Percentiles rank a stretch among this genome's conserved stretches.
phyloP scores from a whole-genome alignment of 2,329 filamentous ascomycete genomes.

The Spiromastix sp. region DNA sequence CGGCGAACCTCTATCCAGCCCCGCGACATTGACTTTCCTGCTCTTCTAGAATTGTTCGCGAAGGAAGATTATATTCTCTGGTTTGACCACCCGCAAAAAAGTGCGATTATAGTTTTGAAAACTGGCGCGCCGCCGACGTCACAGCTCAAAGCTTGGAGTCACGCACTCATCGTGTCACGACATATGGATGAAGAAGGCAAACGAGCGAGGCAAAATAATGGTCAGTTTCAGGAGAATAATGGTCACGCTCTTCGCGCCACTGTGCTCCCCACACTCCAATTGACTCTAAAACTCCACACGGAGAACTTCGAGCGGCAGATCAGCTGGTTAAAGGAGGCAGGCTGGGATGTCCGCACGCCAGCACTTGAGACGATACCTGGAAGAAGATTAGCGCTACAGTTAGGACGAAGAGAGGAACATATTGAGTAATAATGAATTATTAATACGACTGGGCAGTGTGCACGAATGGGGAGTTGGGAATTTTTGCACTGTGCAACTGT shows the following conservation, averaged over 20 bases:
- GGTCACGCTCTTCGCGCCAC: constrained; percentile 32
- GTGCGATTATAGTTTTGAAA: constrained; percentile 55
- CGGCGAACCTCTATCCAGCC: constrained; percentile 17
- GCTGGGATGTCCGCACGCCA: constrained; percentile 57
- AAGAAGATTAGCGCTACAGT: constrained; percentile 24
- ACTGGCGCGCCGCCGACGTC: constrained; percentile 38
- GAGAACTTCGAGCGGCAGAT: constrained; percentile 38
- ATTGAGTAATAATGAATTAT: background rate
- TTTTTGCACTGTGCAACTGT: too few species aligned
- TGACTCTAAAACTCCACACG: constrained; percentile 27
- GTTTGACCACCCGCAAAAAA: constrained; percentile 33
- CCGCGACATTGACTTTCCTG: constrained; percentile 33
- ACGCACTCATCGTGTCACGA: constrained; percentile 43
- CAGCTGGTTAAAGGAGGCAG: constrained; percentile 33
- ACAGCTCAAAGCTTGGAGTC: constrained; percentile 53
- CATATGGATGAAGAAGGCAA: too few species aligned
- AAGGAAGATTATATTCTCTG: constrained; percentile 53
- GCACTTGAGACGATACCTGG: constrained; percentile 58
- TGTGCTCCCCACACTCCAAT: constrained; percentile 29
- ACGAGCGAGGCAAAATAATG: background rate
- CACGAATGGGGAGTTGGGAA: too few species aligned
- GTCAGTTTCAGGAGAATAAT: constrained; percentile 18
- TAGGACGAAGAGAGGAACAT: constrained; percentile 8
- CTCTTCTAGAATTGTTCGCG: constrained; percentile 41
- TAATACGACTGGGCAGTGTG: too few species aligned